Conservation (phyloP, 2,329 filamentous ascomycete species). For the Penicillium vulpinum region DNA sequence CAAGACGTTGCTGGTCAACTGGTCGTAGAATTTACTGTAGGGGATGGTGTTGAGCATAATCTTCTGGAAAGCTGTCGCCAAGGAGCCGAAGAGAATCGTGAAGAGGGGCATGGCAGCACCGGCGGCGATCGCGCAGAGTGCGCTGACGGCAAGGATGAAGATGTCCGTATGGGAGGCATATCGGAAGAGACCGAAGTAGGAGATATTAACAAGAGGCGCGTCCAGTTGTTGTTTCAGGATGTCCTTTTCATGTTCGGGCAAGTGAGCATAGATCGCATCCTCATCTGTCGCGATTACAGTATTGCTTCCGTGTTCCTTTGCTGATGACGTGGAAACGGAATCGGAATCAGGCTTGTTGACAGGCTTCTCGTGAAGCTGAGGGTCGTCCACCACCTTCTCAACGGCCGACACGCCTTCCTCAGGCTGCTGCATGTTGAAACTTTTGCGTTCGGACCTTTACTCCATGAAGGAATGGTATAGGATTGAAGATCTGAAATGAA, state of each 20-base stretch:
- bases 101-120: slow-evolving; percentile 77
- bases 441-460: background rate
- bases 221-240: slow-evolving; percentile 69
- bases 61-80: slow-evolving; percentile 69
- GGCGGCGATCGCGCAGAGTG: slow-evolving; percentile 66
- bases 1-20: slow-evolving; percentile 65
- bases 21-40: slow-evolving; percentile 58
- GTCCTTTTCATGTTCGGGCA: slow-evolving; percentile 64
- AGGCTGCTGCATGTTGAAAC: slow-evolving; percentile 20
- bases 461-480: slow-evolving; percentile 1
- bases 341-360: slow-evolving; percentile 11
- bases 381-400: slow-evolving; percentile 17
- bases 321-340: slow-evolving; percentile 26
- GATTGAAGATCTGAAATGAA: background rate
- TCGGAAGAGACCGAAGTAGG: slow-evolving; percentile 65
- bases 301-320: slow-evolving; percentile 33
- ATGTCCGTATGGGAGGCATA: slow-evolving; percentile 68
- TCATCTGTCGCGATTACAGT: slow-evolving; percentile 40
- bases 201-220: slow-evolving; percentile 63
- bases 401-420: slow-evolving; percentile 18
- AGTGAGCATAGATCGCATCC: slow-evolving; percentile 59
- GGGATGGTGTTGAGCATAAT: slow-evolving; percentile 56
- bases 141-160: slow-evolving; percentile 61
- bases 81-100: slow-evolving; percentile 74
- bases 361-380: slow-evolving; percentile 15